Base-by-base conservation (phyloP, 768 basidiomycete species). In the Neoboletus magnificus region DNA sequence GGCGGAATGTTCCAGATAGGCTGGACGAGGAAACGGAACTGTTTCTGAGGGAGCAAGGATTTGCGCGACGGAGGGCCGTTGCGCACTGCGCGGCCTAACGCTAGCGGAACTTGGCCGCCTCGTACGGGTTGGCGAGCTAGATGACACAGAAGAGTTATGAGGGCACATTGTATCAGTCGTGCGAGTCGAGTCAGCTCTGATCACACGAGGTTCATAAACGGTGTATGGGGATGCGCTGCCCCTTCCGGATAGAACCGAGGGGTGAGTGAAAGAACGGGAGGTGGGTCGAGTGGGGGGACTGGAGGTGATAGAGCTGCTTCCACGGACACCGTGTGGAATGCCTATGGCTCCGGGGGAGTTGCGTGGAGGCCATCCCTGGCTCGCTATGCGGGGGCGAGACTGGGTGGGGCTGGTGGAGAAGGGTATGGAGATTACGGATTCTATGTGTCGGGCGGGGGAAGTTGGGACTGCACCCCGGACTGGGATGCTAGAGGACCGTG, bases 1-100 rank as follows among this genome's bases (percentile, higher is more conserved):
- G 1, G 87, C 81, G 2, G 89, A 89, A 68, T 89, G 79, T 41
- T 89, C 87, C 52, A 93, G 79, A 69, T 93, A 93, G 1, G 83
- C 72, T 1, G 91, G 91, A 20, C 84, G 82, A 45, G 82, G 74
- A 69, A 86, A 92, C 35, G 74, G 66, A 27, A 60, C 70, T 44
- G 65, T 66, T 55, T 69, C 70, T 54, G 56, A 64, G 65, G 57
- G 69, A 58, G 56, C 48, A 56, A 64, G 67, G 59, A 66, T 60
- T 57, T 73, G 74, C 8, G 60, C 47, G 25, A 68, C 62, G 42
- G 70, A 62, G 12, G 72, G 54, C 37, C 64, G 59, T 41, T 64
- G 66, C 12, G 56, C 48, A 33, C 58, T 69, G 32, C 48, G 65
- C 25, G 64, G 55, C 51, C 61, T 64, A 29, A 58, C 53, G 44